Base-by-base conservation (phyloP, 2,329 filamentous ascomycete species). In the Clonostachys solani region DNA sequence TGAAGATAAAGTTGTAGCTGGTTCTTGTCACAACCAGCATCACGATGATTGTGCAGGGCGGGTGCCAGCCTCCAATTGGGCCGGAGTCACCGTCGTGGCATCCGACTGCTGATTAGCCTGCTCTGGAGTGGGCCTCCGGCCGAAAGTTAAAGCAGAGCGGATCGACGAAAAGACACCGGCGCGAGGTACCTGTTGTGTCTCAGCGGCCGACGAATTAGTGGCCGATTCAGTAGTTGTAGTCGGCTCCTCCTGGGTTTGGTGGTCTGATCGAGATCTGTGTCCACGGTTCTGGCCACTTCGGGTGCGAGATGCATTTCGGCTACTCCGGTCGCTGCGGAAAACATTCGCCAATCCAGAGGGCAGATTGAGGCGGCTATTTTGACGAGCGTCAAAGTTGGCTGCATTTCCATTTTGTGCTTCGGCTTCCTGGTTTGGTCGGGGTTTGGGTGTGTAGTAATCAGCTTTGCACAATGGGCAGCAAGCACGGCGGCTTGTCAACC, bases 401-500 rank as follows among this genome's bases (percentile, higher is more conserved):
- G 56, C 55, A 18, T 49, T 19, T n/a, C 36, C 36, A n/a, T 38
- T 47, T 18, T 53, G 45, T 10, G 17, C 68, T 19, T 68, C 66
- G 34, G 74, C 72, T 13, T 70, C 65, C 12, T 71, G 65, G 10
- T 65, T 62, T 4, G 87, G 75, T 15, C 90, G 87, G 44, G 91
- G 89, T 69, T 97, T 97, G 0, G 94, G 92, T 4, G 90, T 86
- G 65, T 95, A 97, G 66, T 97, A 99, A 62, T 99, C 94, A 38
- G 92, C 89, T 71, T 99, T 99, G 76, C 94, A 99, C 7, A 99
- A 83, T 6, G 94, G 94, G 64, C 94, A 99, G 73, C 92, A 97
- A 23, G 94, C 94, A 54, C 92, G 86, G 52, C 94, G 83, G 61
- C 88, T 92, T 10, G 94, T 99, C 53, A 99, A 73, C 94, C 94